Percentiles rank a stretch among this genome's conserved stretches.
These are phyloP conservation scores for Fusarium poae DNA, from an alignment of 2,329 filamentous ascomycete species.

Conservation along the genomic window DNA sequence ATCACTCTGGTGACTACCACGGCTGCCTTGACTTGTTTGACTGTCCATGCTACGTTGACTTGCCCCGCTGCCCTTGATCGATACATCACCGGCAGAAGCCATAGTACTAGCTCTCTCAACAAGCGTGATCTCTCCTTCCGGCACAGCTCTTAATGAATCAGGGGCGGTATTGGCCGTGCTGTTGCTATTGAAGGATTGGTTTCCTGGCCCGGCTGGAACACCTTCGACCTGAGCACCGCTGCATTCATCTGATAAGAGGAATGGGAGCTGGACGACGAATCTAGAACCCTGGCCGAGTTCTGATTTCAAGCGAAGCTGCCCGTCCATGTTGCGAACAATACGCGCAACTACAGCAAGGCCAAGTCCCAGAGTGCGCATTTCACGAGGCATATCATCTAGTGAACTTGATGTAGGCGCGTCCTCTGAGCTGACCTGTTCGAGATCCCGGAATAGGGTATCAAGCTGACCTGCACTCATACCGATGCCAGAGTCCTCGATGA, in stretches of 20 bases:
- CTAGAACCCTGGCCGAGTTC: conserved; percentile 85
- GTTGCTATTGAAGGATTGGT: conserved; percentile 24
- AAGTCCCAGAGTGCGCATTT: conserved; percentile 73
- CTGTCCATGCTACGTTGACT: conserved; percentile 57
- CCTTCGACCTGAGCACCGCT: conserved; percentile 36
- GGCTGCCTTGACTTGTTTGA: conserved; percentile 60
- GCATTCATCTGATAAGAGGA: conserved; percentile 68
- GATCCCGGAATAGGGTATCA: conserved; percentile 69
- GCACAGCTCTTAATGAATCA: conserved; percentile 47
- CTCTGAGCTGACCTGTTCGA: conserved; percentile 69
- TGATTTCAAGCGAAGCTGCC: conserved; percentile 85
- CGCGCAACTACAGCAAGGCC: conserved; percentile 90
- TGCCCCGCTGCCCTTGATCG: conserved; percentile 33
- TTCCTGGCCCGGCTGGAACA: conserved; percentile 7
- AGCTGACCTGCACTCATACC: conserved; percentile 76
- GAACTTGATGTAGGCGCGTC: conserved; percentile 48
- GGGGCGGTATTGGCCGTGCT: conserved; percentile 43
- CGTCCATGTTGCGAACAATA: conserved; percentile 90
- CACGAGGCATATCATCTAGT: conserved; percentile 48
- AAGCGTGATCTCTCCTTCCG: conserved; percentile 71
- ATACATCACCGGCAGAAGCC: conserved; percentile 20
- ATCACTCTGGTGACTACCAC: conserved; percentile 69
- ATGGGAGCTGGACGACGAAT: conserved; percentile 84
- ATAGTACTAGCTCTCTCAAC: conserved; percentile 62
- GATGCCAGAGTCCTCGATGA: conserved; percentile 79